These are phyloP conservation scores for Metarhizium rileyi DNA, from an alignment of 2,329 filamentous ascomycete genomes.

Conservation along the genomic window DNA sequence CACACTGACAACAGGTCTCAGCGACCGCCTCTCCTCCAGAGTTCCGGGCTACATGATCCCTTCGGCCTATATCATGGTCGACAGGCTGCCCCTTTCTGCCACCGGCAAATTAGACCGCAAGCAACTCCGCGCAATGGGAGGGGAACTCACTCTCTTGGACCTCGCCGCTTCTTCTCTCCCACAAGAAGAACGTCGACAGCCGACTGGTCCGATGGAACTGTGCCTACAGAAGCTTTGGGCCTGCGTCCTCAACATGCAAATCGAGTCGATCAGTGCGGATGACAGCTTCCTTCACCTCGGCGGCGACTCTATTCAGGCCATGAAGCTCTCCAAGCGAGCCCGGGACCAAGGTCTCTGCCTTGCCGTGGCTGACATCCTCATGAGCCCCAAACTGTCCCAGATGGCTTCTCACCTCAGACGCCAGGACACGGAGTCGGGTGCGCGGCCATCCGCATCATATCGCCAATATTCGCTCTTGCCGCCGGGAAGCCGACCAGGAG, in stretches of 20 bases:
- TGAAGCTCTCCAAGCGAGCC: constrained; percentile 1
- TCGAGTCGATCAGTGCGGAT: constrained; percentile 2
- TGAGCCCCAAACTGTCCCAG: not conserved
- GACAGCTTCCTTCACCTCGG: constrained; percentile 9
- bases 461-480: constrained; percentile 2
- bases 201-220: constrained; percentile 8
- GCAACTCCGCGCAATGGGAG: constrained; percentile 1
- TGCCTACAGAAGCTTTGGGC: constrained; percentile 10
- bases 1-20: not conserved
- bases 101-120: constrained; percentile 4
- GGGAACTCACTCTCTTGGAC: not conserved
- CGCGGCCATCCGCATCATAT: not conserved
- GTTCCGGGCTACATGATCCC: constrained; percentile 4
- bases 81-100: constrained; percentile 1
- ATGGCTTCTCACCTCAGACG: not conserved
- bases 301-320: constrained; percentile 9
- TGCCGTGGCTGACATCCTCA: constrained; percentile 2
- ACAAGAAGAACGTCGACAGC: constrained; percentile 2
- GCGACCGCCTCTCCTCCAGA: not conserved
- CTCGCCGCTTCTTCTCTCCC: not conserved
- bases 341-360: not conserved
- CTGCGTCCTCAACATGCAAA: not conserved
- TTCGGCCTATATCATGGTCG: constrained; percentile 1
- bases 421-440: not conserved
- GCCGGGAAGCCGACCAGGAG: not conserved